Percentiles rank a stretch among this genome's conserved stretches.
phyloP scores from a whole-genome alignment of 768 basidiomycete genomes.

The Mrakia blollopis region DNA sequence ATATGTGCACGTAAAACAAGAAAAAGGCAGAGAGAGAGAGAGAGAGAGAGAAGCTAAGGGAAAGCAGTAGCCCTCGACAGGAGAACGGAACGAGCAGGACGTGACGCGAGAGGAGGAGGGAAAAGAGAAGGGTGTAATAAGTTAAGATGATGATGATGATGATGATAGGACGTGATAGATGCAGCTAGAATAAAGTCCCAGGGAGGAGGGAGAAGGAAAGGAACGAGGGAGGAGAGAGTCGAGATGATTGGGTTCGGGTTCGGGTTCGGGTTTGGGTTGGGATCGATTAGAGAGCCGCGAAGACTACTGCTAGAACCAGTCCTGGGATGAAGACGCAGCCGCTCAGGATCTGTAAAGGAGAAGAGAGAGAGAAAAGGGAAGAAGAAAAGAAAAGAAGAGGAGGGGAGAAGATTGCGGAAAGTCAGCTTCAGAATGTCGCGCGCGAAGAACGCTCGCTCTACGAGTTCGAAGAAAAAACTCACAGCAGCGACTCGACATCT shows the following conservation, averaged over 20 bases:
- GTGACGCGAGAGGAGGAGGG: not conserved
- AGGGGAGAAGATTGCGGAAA: not conserved
- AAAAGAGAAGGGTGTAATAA: not conserved
- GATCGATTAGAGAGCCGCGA: conserved; percentile 23
- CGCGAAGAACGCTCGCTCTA: not conserved
- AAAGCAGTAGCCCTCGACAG: not conserved
- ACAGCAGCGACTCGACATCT: conserved; percentile 29
- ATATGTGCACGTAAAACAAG: too few relatives aligned
- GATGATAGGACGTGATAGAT: conserved; percentile 1
- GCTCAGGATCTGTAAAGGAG: conserved; percentile 17
- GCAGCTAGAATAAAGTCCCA: not conserved
- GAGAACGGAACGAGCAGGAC: not conserved
- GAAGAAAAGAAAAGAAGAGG: not conserved
- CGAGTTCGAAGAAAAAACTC: not conserved
- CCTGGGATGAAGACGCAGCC: conserved; percentile 31
- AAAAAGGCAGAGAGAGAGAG: not conserved
- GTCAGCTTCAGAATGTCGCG: too few relatives aligned
- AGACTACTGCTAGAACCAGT: conserved; percentile 28
- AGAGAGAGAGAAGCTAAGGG: not conserved
- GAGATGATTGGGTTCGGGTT: not conserved
- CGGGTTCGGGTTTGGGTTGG: not conserved
- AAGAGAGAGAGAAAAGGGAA: not conserved
- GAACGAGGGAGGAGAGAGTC: not conserved
- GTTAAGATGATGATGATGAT: not conserved
- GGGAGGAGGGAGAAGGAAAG: not conserved